Percentiles rank a stretch among this genome's conserved stretches.
Conservation (phyloP, 345 rosid genomes). For the Cardamine chenopodiifolia region DNA sequence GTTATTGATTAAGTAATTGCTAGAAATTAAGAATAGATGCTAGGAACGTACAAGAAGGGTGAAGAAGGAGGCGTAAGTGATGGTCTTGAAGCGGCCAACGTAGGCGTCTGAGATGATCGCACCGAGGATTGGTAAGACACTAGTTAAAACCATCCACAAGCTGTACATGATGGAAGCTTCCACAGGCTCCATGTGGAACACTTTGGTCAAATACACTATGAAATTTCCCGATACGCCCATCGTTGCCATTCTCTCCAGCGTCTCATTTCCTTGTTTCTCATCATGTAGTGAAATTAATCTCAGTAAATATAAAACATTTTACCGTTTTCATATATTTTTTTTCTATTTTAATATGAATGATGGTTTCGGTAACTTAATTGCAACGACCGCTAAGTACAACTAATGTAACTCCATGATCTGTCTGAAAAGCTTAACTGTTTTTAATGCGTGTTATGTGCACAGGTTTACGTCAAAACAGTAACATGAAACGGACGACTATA, state of each 20-base stretch:
- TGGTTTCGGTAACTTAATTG: constrained; percentile 10
- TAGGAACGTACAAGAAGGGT: constrained; percentile 58
- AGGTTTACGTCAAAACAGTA: neutral
- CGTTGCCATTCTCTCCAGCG: constrained; percentile 69
- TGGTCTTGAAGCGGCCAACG: constrained; percentile 61
- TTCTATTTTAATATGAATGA: neutral
- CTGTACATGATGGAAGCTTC: constrained; percentile 50
- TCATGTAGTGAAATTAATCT: neutral
- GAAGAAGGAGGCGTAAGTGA: constrained; percentile 52
- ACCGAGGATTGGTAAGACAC: constrained; percentile 59
- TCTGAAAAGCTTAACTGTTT: neutral
- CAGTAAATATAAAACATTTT: neutral
- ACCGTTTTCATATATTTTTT: neutral
- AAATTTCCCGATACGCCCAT: constrained; percentile 59
- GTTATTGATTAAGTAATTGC: neutral
- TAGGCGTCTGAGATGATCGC: constrained; percentile 63
- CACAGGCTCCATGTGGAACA: constrained; percentile 59
- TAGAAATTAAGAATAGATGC: neutral
- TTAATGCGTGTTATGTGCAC: constrained; percentile 11
- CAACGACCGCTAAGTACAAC: neutral
- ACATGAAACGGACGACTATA: constrained; percentile 16
- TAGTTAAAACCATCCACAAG: constrained; percentile 62
- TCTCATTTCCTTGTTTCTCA: constrained; percentile 63
- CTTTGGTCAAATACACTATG: constrained; percentile 53
- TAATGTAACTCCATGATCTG: neutral